Percentiles rank a stretch among this genome's conserved stretches.
phyloP scores from a whole-genome alignment of 2,329 filamentous ascomycete species.

The Colletotrichum cereale region DNA sequence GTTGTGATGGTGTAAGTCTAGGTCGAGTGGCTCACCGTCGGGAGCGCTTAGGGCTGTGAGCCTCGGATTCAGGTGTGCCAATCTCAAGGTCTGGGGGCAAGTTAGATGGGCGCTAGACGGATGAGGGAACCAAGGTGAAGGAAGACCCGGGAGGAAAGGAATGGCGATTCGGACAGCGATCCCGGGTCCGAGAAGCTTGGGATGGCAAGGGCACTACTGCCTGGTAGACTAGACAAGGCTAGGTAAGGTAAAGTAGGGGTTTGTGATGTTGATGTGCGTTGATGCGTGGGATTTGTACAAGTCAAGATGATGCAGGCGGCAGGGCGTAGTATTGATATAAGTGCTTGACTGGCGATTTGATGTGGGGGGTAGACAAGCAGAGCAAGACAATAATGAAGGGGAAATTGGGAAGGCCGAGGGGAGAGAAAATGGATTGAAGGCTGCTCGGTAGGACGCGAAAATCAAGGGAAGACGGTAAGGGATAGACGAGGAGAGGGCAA shows the following conservation, averaged over 20 bases:
- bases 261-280: background rate
- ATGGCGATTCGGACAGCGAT: constrained; percentile 3
- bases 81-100: constrained; percentile 15
- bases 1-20: constrained; percentile 31
- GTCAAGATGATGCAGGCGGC: background rate
- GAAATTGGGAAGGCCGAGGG: background rate
- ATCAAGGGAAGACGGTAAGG: background rate
- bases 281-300: background rate
- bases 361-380: background rate
- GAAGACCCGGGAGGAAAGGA: background rate
- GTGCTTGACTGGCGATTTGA: constrained; percentile 2
- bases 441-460: background rate
- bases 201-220: background rate
- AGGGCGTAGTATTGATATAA: constrained; percentile 9
- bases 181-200: constrained; percentile 3
- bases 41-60: constrained; percentile 6
- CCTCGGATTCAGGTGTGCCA: constrained; percentile 36
- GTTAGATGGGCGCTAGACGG: constrained; percentile 22
- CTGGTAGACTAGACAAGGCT: background rate
- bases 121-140: background rate
- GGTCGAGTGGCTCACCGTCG: constrained; percentile 24
- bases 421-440: background rate
- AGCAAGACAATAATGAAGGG: background rate
- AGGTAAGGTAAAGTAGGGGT: background rate
- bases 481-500: background rate